Evolutionary conservation across 208 protist genomes (phyloP), one percentile per base, ranked within the genome.

Genomic region (Vickermania ingenoplastis): DNA sequence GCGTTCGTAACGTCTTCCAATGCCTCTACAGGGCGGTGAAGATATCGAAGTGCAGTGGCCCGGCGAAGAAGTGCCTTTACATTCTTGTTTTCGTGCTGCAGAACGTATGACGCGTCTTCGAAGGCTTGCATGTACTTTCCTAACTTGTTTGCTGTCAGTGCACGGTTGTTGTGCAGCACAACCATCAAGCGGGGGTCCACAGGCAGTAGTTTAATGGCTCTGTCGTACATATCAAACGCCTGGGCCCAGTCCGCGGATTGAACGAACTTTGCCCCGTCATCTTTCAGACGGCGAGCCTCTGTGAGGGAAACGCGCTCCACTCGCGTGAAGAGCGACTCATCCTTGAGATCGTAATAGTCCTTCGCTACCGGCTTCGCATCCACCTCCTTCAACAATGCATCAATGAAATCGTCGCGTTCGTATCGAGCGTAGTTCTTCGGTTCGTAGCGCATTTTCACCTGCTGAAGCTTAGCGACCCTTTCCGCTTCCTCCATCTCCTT

Each of bases 391-490:
- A 77, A 49, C 53, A 81, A 31, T 1, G 48, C 51, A 56, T 81
- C 75, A 62, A 81, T 81, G 27, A 77, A 21, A 27, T 73, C 71
- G 31, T 81, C 75, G 29, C 65, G 67, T 28, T 69, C 75, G 64
- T 69, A 81, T 1, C 75, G 75, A 14, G 56, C 27, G 60, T 81
- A 77, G 60, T 75, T 67, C 17, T 64, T 57, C 11, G 75, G 60
- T 22, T 81, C 67, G 48, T 81, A 81, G 4, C 75, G 75, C 66
- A 74, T 77, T 45, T 75, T 65, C n/a, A 71, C 49, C 21, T 55
- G 22, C 36, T 1, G 3, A 1, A 63, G 41, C 23, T 66, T 62
- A 21, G 67, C 71, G 4, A 49, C 52, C 17, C 49, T 58, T 23
- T 59, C 56, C 1, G 36, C 41, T 1, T 30, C 49, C 48, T 55